Evolutionary conservation across 768 basidiomycete species (phyloP).

Genomic region (Pleurotus pulmonarius): DNA sequence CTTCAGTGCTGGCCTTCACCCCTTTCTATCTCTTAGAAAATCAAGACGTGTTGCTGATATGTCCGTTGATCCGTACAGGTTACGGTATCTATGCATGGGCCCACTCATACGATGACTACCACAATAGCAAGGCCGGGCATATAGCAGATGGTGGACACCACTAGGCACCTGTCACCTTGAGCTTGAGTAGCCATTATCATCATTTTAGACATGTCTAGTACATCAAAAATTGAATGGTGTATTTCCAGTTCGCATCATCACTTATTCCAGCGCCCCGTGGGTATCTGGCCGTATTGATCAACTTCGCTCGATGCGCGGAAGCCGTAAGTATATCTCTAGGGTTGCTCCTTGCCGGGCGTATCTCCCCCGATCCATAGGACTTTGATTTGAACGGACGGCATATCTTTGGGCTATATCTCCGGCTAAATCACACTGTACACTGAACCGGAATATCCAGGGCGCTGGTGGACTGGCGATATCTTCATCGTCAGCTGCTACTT

Average conservation of each 20-base stretch:
- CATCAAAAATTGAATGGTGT: neutral
- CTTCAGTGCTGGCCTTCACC: neutral
- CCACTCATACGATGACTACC: slow-evolving; percentile 58
- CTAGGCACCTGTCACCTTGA: neutral
- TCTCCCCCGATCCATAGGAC: too few species aligned
- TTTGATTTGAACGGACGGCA: too few species aligned
- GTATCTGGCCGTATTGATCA: too few species aligned
- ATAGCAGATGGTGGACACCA: slow-evolving; percentile 41
- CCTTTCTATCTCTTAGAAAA: neutral
- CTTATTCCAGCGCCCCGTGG: too few species aligned
- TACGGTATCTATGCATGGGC: slow-evolving; percentile 81
- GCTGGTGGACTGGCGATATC: too few species aligned
- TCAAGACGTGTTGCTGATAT: neutral
- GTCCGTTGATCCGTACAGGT: slow-evolving; percentile 41
- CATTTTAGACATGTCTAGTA: neutral
- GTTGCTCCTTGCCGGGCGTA: too few species aligned
- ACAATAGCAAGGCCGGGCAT: slow-evolving; percentile 83
- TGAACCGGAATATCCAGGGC: too few species aligned
- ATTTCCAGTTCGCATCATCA: neutral
- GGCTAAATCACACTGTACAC: too few species aligned
- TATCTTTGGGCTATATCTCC: too few species aligned
- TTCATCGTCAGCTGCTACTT: too few species aligned
- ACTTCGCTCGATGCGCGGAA: too few species aligned
- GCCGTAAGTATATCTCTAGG: too few species aligned
- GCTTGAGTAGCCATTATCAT: neutral